Percentiles rank a stretch among this genome's conserved stretches.
Conservation (phyloP, 441 rosid species). For the Cnidoscolus chayamansa region DNA sequence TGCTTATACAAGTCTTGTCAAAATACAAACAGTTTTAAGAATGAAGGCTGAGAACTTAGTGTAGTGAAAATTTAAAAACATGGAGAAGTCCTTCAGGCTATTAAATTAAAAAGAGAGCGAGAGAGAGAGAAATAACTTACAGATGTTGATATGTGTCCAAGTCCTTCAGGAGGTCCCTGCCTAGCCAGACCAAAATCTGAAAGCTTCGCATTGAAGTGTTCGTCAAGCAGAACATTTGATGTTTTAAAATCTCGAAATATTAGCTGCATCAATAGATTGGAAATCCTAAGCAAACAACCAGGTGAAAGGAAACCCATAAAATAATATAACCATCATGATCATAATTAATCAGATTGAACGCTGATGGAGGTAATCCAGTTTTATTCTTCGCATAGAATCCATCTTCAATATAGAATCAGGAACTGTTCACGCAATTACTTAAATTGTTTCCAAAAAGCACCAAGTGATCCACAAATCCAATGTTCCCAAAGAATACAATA, state of each 20-base stretch:
- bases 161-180: constrained; percentile 90
- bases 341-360: background rate
- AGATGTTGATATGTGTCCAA: constrained; percentile 79
- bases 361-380: background rate
- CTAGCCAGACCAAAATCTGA: constrained; percentile 95
- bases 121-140: constrained; percentile 42
- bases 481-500: background rate
- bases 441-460: background rate
- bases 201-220: constrained; percentile 80
- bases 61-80: background rate
- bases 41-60: background rate
- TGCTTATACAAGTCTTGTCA: background rate
- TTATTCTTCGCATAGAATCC: background rate
- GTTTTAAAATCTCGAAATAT: constrained; percentile 92
- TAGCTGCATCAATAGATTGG: constrained; percentile 43
- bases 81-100: background rate
- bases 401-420: background rate
- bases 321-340: background rate
- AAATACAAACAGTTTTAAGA: background rate
- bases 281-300: constrained; percentile 17
- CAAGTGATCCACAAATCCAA: background rate
- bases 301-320: constrained; percentile 4
- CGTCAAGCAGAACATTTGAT: constrained; percentile 80
- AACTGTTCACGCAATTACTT: background rate
- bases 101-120: no score